Base-by-base conservation (phyloP, 495 filamentous ascomycete genomes). In the Daldinia vernicosa region DNA sequence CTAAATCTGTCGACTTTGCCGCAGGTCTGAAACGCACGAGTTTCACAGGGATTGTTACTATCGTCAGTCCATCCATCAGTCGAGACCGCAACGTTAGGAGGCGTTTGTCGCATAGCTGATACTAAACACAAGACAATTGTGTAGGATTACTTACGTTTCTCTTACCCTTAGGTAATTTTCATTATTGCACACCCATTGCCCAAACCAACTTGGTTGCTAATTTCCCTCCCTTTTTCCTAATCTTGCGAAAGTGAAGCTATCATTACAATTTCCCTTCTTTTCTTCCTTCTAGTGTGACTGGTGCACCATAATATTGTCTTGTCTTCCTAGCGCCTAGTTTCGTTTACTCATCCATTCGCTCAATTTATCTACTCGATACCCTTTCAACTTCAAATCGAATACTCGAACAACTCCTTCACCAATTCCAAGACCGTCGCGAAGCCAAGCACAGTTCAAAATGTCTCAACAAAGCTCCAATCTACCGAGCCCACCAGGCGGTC, bases 11-110 rank as follows among this genome's bases (percentile, higher is more conserved):
- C 78, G 70, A 80, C 74, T 78, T 78, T 80, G 79, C 68, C 71
- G 74, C 79, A 80, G 66, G 40, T 69, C 76, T 81, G 81, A 82
- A 83, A 80, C 80, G 70, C 63, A 55, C 43, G 66, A 74, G 72
- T 72, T 77, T 77, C 73, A 66, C 70, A 73, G 70, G 70, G 70
- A 66, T 69, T 28, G 52, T 59, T 60, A 52, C 62, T 56, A 55
- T 69, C 62, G 66, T 73, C 70, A 73, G 60, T 72, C 66, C 70
- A 73, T 72, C 66, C 70, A 73, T 72, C 50, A 55, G 62, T 72
- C 60, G 60, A 69, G 60, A 30, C 56, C 45, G 12, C 39, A 45
- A 47, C 24, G 57, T 12, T 56, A 65, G 39, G 33, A 53, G 60
- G 61, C 60, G 15, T 17, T 35, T 66, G 60, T 73, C 65, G 65